A percentile compares a stretch with the other conserved stretches of the same genome.
Evolutionary conservation across 106 monocot species (phyloP).

Genomic region (Phalaenopsis aphrodite): DNA sequence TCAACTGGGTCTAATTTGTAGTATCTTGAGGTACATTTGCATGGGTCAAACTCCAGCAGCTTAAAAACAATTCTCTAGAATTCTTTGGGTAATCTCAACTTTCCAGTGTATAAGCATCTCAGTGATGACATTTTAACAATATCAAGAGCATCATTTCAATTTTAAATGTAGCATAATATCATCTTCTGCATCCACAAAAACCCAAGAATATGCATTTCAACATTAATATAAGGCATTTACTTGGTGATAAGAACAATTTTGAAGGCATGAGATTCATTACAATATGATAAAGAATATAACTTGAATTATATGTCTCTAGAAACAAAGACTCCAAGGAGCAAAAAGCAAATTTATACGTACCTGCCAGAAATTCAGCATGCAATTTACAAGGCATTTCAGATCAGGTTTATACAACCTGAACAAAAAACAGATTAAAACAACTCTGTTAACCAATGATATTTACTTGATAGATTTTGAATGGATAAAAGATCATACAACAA

Average conservation of each 20-base stretch:
- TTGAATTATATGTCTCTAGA: not conserved
- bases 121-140: not conserved
- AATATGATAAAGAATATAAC: not conserved
- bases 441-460: not conserved
- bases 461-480: not conserved
- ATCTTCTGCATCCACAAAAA: not conserved
- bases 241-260: not conserved
- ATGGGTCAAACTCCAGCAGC: too few species aligned
- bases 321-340: not conserved
- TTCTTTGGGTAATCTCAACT: not conserved
- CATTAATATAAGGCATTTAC: not conserved
- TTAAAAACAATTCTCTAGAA: not conserved
- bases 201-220: not conserved
- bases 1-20: too few species aligned
- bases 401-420: conserved; percentile 43
- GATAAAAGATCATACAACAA: conserved; percentile 3
- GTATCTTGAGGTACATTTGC: too few species aligned
- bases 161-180: not conserved
- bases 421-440: conserved; percentile 4
- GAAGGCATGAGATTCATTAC: not conserved
- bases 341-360: conserved; percentile 27
- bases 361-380: conserved; percentile 74
- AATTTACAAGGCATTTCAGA: conserved; percentile 35
- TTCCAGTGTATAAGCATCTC: too few species aligned
- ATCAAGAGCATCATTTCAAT: not conserved